Evolutionary conservation across 2,329 filamentous ascomycete species (phyloP).

Genomic region (Ploettnerulaceae sp.): DNA sequence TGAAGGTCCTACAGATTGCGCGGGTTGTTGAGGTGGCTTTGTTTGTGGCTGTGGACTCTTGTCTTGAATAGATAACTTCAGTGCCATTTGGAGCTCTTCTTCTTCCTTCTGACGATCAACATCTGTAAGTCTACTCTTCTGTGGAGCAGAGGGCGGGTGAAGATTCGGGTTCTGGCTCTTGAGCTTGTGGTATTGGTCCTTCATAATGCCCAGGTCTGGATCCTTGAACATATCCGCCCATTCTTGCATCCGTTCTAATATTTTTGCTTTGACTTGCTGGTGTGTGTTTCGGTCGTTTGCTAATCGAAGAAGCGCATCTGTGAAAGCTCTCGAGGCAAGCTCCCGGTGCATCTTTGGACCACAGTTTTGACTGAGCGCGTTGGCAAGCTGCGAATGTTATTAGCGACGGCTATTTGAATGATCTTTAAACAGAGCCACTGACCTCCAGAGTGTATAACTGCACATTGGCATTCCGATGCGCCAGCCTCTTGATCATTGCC

Average conservation of each 20-base stretch:
- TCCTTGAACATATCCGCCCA: constrained; percentile 96
- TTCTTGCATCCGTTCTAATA: constrained; percentile 91
- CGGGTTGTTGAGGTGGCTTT: constrained; percentile 34
- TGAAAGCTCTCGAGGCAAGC: constrained; percentile 69
- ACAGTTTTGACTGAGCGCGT: constrained; percentile 69
- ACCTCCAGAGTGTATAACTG: constrained; percentile 70
- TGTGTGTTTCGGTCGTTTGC: constrained; percentile 95
- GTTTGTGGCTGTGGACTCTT: constrained; percentile 59
- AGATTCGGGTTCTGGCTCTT: constrained; percentile 83
- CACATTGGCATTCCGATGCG: constrained; percentile 73
- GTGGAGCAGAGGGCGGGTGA: constrained; percentile 85
- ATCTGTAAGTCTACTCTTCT: constrained; percentile 87
- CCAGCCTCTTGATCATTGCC: constrained; percentile 67
- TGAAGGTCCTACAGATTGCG: constrained; percentile 36
- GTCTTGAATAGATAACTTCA: constrained; percentile 88
- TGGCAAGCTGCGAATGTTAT: constrained; percentile 50
- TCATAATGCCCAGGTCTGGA: constrained; percentile 94
- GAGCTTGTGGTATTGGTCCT: constrained; percentile 84
- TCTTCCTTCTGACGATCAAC: constrained; percentile 91
- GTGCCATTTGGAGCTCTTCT: constrained; percentile 92
- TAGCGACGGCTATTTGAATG: constrained; percentile 7
- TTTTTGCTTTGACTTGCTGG: constrained; percentile 93
- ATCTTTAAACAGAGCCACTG: constrained; percentile 14
- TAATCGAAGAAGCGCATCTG: constrained; percentile 84
- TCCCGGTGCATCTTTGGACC: constrained; percentile 65